phyloP scores from a whole-genome alignment of 2,329 filamentous ascomycete genomes.

The Penicillium verrucosum region DNA sequence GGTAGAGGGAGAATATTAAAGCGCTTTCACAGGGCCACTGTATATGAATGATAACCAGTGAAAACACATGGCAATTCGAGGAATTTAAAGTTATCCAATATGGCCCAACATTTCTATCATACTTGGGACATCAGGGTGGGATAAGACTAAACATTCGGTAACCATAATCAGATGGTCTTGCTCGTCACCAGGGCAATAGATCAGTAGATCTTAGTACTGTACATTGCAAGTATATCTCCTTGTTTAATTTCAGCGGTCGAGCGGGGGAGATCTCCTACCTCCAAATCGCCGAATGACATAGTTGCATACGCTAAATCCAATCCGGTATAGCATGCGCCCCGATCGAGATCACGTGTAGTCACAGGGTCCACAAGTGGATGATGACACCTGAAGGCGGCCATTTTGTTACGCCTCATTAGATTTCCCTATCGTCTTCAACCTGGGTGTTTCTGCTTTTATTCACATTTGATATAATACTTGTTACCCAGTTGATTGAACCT shows the following conservation, averaged over 20 bases:
- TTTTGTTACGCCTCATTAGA: not conserved
- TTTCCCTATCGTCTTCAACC: not conserved
- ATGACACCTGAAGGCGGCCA: constrained; percentile 4
- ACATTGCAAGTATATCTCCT: not conserved
- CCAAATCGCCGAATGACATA: not conserved
- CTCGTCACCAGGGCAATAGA: not conserved
- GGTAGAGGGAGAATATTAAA: not conserved
- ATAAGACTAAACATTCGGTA: not conserved
- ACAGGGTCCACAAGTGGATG: constrained; percentile 1
- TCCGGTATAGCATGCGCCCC: not conserved
- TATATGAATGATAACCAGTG: not conserved
- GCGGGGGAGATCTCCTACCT: not conserved
- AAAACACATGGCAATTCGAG: not conserved
- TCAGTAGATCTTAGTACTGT: not conserved
- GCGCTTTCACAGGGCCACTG: too few relatives aligned
- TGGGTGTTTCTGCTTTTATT: not conserved
- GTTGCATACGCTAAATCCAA: not conserved
- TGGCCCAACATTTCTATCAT: not conserved
- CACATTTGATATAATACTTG: not conserved
- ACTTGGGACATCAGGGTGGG: not conserved
- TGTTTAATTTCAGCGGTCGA: not conserved
- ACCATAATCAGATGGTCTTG: not conserved
- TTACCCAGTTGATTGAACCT: not conserved
- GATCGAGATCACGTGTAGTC: not conserved
- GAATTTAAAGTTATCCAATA: not conserved